phyloP scores from a whole-genome alignment of 768 basidiomycete species.

The Lactifluus piperatus region DNA sequence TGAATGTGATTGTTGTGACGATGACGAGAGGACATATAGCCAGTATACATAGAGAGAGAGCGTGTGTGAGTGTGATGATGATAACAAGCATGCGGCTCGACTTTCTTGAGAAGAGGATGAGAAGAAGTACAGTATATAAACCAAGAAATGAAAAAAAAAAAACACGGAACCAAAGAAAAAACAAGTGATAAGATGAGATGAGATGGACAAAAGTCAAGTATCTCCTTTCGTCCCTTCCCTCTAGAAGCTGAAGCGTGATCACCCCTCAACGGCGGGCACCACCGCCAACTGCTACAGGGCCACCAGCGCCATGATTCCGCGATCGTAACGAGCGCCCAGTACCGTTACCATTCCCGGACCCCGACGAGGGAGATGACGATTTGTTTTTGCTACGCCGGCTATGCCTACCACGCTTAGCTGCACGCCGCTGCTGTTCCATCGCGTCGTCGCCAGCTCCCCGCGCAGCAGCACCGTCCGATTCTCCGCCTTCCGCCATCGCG shows the following conservation, averaged over 20 bases:
- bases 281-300: background rate
- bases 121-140: too few relatives aligned
- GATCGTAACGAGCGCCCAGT: conserved; percentile 1
- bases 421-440: background rate
- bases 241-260: background rate
- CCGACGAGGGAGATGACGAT: background rate
- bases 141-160: too few relatives aligned
- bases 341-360: background rate
- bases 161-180: too few relatives aligned
- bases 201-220: background rate
- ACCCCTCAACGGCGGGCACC: background rate
- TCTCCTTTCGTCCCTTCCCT: background rate
- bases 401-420: conserved; percentile 4
- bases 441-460: background rate
- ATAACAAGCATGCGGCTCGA: too few relatives aligned
- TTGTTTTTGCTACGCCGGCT: background rate
- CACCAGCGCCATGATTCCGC: background rate
- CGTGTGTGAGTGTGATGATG: too few relatives aligned
- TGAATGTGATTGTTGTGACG: too few relatives aligned
- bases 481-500: conserved; percentile 4
- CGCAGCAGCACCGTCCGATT: background rate
- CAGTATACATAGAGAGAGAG: too few relatives aligned
- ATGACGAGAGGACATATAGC: too few relatives aligned
- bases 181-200: background rate
- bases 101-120: too few relatives aligned